Evolutionary conservation across 805 yeast genomes (phyloP).

Genomic region (Lachancea dasiensis): DNA sequence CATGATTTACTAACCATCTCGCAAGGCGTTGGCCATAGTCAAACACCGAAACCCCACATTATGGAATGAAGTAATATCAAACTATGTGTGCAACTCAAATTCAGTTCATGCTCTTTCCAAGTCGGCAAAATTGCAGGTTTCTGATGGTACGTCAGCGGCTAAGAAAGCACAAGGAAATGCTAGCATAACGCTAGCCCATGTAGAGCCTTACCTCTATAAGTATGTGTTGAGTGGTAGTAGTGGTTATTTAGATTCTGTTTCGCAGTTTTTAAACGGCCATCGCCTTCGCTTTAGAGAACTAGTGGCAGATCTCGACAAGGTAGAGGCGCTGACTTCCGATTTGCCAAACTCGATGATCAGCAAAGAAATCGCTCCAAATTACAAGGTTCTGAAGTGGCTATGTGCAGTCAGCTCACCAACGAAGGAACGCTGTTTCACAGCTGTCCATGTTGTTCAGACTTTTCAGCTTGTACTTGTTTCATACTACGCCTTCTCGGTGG

Average conservation of each 20-base stretch:
- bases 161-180: background rate
- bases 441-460: conserved; percentile 12
- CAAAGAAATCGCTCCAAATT: conserved; percentile 17
- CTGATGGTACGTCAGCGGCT: background rate
- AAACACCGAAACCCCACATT: conserved; percentile 17
- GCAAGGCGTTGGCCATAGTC: conserved; percentile 18
- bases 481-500: conserved; percentile 11
- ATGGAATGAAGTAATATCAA: background rate
- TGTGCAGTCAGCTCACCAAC: conserved; percentile 3
- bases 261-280: conserved; percentile 1
- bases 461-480: conserved; percentile 21
- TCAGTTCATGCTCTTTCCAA: too few relatives aligned
- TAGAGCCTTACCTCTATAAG: conserved; percentile 3
- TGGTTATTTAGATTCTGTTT: conserved; percentile 9
- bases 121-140: background rate
- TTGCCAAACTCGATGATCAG: conserved; percentile 11
- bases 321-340: conserved; percentile 15
- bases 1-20: background rate
- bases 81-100: too few relatives aligned
- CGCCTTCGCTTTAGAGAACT: background rate
- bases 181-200: background rate
- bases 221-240: conserved; percentile 4
- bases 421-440: background rate
- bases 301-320: background rate
- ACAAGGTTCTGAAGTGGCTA: conserved; percentile 11